phyloP scores from a whole-genome alignment of 805 yeast genomes.

The Kuraishia cidri region DNA sequence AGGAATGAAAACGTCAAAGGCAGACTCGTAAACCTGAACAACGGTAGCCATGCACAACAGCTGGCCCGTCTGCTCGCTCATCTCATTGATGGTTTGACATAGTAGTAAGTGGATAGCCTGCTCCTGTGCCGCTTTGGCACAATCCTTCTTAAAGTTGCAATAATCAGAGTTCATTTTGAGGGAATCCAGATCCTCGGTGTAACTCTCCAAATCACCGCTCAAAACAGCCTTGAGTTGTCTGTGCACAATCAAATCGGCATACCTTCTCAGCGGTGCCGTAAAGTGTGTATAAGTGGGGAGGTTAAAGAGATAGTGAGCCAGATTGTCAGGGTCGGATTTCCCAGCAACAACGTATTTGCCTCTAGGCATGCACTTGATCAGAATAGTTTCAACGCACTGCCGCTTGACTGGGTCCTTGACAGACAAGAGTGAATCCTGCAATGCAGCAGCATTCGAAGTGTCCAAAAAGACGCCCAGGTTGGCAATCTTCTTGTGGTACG shows the following conservation, averaged over 20 bases:
- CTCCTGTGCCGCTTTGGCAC: slow-evolving; percentile 88
- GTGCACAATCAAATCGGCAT: slow-evolving; percentile 88
- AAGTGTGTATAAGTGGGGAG: slow-evolving; percentile 87
- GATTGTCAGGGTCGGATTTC: slow-evolving; percentile 68
- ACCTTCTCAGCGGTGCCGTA: slow-evolving; percentile 86
- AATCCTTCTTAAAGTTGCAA: slow-evolving; percentile 92
- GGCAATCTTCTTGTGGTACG: slow-evolving; percentile 63
- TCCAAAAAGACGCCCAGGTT: slow-evolving; percentile 64
- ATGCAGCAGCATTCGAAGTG: slow-evolving; percentile 59
- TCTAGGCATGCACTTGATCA: slow-evolving; percentile 74
- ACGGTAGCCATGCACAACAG: slow-evolving; percentile 79
- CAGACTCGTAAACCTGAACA: slow-evolving; percentile 88
- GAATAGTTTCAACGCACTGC: slow-evolving; percentile 66
- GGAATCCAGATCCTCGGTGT: slow-evolving; percentile 51
- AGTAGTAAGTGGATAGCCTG: slow-evolving; percentile 85
- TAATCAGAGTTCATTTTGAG: slow-evolving; percentile 81
- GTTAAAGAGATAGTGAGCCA: slow-evolving; percentile 74
- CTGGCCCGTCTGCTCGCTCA: slow-evolving; percentile 70
- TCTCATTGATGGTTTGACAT: slow-evolving; percentile 74
- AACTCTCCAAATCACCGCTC: slow-evolving; percentile 25
- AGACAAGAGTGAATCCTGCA: slow-evolving; percentile 60
- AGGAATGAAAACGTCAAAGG: slow-evolving; percentile 88
- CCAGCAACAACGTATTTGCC: slow-evolving; percentile 90
- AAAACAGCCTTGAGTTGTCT: slow-evolving; percentile 76
- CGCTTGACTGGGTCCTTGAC: slow-evolving; percentile 57